Evolutionary conservation across 176 grass and related monocot species (phyloP).

Genomic region (Carex littledalei): DNA sequence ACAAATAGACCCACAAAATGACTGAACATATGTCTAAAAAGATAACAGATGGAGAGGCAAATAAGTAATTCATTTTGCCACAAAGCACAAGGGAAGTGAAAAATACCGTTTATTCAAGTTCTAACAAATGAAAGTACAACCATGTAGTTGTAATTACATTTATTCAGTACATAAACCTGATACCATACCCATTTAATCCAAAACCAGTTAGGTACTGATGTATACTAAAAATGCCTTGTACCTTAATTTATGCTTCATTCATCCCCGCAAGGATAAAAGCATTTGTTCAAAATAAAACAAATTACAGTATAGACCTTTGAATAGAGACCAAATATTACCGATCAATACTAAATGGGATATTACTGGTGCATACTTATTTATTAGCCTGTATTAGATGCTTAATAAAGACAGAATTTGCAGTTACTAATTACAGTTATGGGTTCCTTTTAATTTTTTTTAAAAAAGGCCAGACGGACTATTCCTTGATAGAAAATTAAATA

Average conservation of each 20-base stretch:
- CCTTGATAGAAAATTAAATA: too few relatives aligned
- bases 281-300: background rate
- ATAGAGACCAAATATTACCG: background rate
- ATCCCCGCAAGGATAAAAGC: background rate
- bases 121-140: background rate
- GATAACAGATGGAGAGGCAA: background rate
- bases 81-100: background rate
- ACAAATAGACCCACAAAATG: background rate
- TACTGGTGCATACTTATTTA: background rate
- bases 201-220: background rate
- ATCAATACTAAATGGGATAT: background rate
- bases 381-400: background rate
- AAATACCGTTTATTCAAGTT: background rate
- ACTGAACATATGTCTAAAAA: background rate
- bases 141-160: background rate
- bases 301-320: background rate
- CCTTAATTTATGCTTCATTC: background rate
- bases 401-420: background rate
- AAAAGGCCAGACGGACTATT: too few relatives aligned
- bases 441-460: too few relatives aligned
- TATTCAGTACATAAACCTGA: background rate
- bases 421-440: background rate
- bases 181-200: background rate
- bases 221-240: background rate
- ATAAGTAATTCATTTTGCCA: background rate